A percentile compares a stretch with the other conserved stretches of the same genome.
Conservation (phyloP, 768 basidiomycete genomes). For the Gelatoporia subvermispora region DNA sequence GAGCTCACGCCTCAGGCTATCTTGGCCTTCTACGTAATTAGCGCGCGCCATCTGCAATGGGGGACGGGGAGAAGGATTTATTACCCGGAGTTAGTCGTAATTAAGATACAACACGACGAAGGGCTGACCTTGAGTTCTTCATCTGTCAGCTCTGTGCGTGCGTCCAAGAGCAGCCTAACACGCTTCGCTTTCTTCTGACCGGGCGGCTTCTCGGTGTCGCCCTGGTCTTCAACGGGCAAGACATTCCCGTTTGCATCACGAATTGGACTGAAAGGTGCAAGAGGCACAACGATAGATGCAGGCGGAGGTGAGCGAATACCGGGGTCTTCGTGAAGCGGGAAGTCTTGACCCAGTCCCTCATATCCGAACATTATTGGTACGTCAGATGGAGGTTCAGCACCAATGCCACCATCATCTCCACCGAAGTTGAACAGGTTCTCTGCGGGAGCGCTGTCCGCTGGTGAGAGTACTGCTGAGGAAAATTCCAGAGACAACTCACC, state of each 20-base stretch:
- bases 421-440: too few relatives aligned
- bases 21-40: conserved; percentile 64
- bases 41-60: conserved; percentile 54
- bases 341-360: too few relatives aligned
- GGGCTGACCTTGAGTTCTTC: conserved; percentile 66
- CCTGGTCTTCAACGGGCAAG: not conserved
- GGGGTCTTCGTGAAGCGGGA: too few relatives aligned
- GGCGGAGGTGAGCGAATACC: too few relatives aligned
- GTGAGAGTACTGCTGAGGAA: too few relatives aligned
- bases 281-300: conserved; percentile 13
- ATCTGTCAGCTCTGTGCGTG: conserved; percentile 75
- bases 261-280: conserved; percentile 17
- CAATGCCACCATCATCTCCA: too few relatives aligned
- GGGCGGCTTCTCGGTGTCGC: conserved; percentile 1
- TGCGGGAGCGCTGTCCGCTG: too few relatives aligned
- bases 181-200: conserved; percentile 41
- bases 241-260: conserved; percentile 5
- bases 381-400: too few relatives aligned
- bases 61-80: too few relatives aligned
- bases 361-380: too few relatives aligned
- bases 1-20: conserved; percentile 44
- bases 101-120: conserved; percentile 1
- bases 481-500: too few relatives aligned
- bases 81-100: too few relatives aligned
- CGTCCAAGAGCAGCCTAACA: conserved; percentile 57